Base-by-base conservation (phyloP, 495 filamentous ascomycete genomes). In the Melanomma pulvis-pyrius region DNA sequence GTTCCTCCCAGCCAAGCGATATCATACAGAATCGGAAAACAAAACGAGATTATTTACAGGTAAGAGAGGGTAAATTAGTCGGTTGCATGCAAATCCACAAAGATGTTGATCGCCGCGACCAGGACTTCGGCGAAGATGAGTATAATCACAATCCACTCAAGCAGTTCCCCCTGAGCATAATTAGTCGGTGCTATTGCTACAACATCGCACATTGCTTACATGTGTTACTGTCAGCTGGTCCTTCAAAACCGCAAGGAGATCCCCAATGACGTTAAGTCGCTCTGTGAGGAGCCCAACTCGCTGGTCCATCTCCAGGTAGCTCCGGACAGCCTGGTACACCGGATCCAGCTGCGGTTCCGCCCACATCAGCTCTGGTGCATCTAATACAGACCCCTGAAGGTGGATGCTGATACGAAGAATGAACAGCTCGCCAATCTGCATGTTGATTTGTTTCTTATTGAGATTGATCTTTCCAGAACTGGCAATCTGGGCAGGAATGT, bases 281-380 rank as follows among this genome's bases (percentile, higher is more conserved):
- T 98, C 93, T 24, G 92, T 97, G 68, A 98, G 79, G 63, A 98
- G 78, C 34, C 86, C 83, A n/a, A 97, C 93, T 50, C 94, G 79
- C 78, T 98, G 94, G 77, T 97, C 93, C 89, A 98, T 98, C 79
- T 98, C 94, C 25, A 98, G 82, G 72, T 98, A 98, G 71, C 88
- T 93, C 48, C 96, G 84, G 46, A 97, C 93, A 44, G 94, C 94
- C 72, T 92, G 89, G 73, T 98, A 98, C 21, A 98, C 86, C 32
- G 94, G 94, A 69, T 98, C 94, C 19, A 98, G 82, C 74, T 96
- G 92, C 15, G 94, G 94, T 77, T 98, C 94, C 44, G 92, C 90
- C 94, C 94, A 98, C 85, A 98, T 97, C 22, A 98, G 83, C 75
- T 98, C 94, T 1, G 94, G 94, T 9, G 92, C 93, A 69, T 98